Conservation (phyloP, 1,284 basidiomycete genomes). For the Wolfiporia cocos region DNA sequence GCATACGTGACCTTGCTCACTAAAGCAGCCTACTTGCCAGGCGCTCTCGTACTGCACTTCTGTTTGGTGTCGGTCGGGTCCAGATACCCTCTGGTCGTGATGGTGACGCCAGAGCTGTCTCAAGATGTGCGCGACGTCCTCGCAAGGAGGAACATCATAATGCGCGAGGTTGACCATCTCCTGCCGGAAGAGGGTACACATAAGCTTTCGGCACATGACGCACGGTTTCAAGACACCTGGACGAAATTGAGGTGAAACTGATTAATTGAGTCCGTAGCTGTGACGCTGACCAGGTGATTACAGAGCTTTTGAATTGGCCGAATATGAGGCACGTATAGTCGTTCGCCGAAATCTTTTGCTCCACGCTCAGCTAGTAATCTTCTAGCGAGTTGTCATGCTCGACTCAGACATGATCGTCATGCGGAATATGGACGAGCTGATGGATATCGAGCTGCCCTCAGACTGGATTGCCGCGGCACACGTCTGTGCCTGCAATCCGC, state of each 20-base stretch:
- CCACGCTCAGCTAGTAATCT: slow-evolving; percentile 64
- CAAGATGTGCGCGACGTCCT: slow-evolving; percentile 51
- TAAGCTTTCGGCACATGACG: slow-evolving; percentile 44
- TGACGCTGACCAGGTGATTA: neutral
- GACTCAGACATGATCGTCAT: slow-evolving; percentile 91
- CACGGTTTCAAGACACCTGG: slow-evolving; percentile 84
- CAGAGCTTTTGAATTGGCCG: slow-evolving; percentile 70
- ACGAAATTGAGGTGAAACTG: slow-evolving; percentile 72
- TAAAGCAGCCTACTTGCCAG: slow-evolving; percentile 64
- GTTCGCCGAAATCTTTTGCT: slow-evolving; percentile 74
- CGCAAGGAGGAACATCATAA: slow-evolving; percentile 42
- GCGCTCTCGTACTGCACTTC: slow-evolving; percentile 67
- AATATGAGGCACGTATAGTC: slow-evolving; percentile 59
- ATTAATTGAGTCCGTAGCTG: neutral
- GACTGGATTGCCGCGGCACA: slow-evolving; percentile 84
- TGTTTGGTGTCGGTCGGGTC: slow-evolving; percentile 60
- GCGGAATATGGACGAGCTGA: slow-evolving; percentile 89
- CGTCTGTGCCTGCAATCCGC: slow-evolving; percentile 92
- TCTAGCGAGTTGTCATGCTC: slow-evolving; percentile 74
- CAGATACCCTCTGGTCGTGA: slow-evolving; percentile 76
- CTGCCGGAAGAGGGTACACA: slow-evolving; percentile 48
- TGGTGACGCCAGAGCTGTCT: slow-evolving; percentile 66
- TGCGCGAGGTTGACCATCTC: slow-evolving; percentile 58
- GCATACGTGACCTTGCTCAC: slow-evolving; percentile 69
- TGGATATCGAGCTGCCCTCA: slow-evolving; percentile 59